These are phyloP conservation scores for Fraxinus platypoda DNA, from an alignment of 305 asterid genomes.

Conservation along the genomic window DNA sequence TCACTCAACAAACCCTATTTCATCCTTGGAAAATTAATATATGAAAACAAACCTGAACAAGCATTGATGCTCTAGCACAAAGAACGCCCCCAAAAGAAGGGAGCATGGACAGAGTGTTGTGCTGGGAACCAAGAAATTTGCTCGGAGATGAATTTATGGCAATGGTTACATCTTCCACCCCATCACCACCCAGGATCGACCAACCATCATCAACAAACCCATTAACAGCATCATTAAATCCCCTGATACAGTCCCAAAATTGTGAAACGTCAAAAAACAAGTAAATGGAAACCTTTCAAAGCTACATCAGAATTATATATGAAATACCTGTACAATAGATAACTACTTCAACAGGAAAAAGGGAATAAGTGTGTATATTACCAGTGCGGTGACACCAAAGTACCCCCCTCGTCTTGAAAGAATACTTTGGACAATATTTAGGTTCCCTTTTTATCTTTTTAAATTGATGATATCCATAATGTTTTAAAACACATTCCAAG, in stretches of 20 bases:
- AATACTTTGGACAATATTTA: background rate
- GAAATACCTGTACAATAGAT: background rate
- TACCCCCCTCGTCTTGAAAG: background rate
- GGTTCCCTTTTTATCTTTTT: background rate
- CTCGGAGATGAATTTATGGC: constrained; percentile 76
- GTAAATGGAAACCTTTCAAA: background rate
- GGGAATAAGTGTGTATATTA: background rate
- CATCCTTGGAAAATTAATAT: background rate
- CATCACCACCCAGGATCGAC: constrained; percentile 80
- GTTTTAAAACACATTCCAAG: background rate
- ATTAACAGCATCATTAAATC: constrained; percentile 90
- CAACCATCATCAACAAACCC: constrained; percentile 96
- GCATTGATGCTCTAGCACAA: constrained; percentile 98
- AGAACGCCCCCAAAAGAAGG: constrained; percentile 82
- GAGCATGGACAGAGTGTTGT: constrained; percentile 60
- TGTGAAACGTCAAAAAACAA: background rate
- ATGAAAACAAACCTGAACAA: constrained; percentile 63
- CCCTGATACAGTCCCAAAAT: constrained; percentile 44
- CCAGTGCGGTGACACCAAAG: background rate
- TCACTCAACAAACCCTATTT: background rate
- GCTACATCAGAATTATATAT: background rate
- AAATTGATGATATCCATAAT: background rate
- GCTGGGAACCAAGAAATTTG: constrained; percentile 71
- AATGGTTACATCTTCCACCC: constrained; percentile 84
- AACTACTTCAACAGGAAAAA: background rate